Conservation (phyloP, 2,329 filamentous ascomycete species). For the Alternaria longipes region DNA sequence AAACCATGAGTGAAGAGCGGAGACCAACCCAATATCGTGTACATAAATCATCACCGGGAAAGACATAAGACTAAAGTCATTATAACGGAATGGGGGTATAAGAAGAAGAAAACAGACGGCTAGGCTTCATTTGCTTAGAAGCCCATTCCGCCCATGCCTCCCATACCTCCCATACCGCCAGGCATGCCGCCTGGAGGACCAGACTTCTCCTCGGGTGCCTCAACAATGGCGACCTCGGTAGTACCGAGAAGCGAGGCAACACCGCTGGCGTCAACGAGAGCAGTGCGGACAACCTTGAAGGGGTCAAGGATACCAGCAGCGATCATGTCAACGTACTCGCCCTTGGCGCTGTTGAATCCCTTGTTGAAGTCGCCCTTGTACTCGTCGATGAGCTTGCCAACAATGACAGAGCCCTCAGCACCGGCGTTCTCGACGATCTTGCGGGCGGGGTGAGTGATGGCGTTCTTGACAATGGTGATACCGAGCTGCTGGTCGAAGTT, state of each 20-base stretch:
- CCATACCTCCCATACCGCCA: constrained; percentile 62
- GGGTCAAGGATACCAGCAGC: constrained; percentile 95
- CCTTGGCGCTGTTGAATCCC: constrained; percentile 95
- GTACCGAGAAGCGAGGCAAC: constrained; percentile 97
- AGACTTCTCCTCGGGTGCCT: constrained; percentile 92
- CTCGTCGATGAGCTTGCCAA: constrained; percentile 98
- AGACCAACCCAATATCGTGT: constrained; percentile 49
- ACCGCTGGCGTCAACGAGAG: constrained; percentile 91
- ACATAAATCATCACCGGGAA: constrained; percentile 45
- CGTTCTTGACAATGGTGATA: constrained; percentile 96
- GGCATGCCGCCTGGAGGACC: constrained; percentile 63
- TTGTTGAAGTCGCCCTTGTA: constrained; percentile 94
- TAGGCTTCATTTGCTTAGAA: constrained; percentile 57
- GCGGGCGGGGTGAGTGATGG: constrained; percentile 93
- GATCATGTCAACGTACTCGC: constrained; percentile 99
- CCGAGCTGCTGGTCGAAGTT: constrained; percentile 99
- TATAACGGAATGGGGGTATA: constrained; percentile 45
- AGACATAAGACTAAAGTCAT: constrained; percentile 45
- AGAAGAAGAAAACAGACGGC: constrained; percentile 39
- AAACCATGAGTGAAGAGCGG: constrained; percentile 52
- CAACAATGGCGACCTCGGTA: constrained; percentile 97
- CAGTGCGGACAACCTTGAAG: constrained; percentile 98
- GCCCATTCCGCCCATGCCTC: constrained; percentile 66
- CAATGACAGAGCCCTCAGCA: constrained; percentile 91
- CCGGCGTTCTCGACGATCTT: constrained; percentile 98